Evolutionary conservation across 31 red algal genomes (phyloP), one percentile per base, ranked within the genome.

Genomic region (Asparagopsis taxiformis): DNA sequence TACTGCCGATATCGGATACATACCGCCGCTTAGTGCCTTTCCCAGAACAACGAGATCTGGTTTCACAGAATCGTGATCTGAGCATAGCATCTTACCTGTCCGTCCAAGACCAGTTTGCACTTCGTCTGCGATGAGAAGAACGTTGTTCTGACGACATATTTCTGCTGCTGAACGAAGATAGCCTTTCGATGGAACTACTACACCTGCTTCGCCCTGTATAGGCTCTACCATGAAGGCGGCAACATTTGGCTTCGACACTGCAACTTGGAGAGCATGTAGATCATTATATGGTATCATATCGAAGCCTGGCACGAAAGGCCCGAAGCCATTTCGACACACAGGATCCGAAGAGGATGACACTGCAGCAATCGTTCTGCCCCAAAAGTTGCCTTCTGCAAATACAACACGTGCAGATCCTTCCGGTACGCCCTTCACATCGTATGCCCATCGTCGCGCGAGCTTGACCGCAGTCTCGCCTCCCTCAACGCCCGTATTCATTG

Each of bases 151-250:
- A 28, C 75, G 39, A 70, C 97, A 99, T 23, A 99, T 82, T 2
- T 84, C 60, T 46, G 70, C 25, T 3, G 81, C 97, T 1, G 39
- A 58, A n/a, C 55, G 36, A 50, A 99, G 61, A 73, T 95, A 99
- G 0, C 92, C 92, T 4, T 79, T 44, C 4, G 75, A 46, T 15
- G 97, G 97, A 9, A 99, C 79, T 22, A 95, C 80, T 25, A 99
- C 83, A 17, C 97, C 97, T 8, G 97, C 97, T 58, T 99, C 97
- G n/a, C 97, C 97, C 70, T 99, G 97, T 23, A 99, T 96, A 9
- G 97, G 92, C 70, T 99, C 97, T 15, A 99, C 97, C 92, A 99
- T 99, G 58, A 96, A 95, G 6, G 92, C 97, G 13, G 74, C 77
- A 1, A 95, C 88, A 51, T 93, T 85, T 7, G 87, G 92, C n/a